phyloP scores from a whole-genome alignment of 441 rosid species.

The Gossypium schwendimanii region DNA sequence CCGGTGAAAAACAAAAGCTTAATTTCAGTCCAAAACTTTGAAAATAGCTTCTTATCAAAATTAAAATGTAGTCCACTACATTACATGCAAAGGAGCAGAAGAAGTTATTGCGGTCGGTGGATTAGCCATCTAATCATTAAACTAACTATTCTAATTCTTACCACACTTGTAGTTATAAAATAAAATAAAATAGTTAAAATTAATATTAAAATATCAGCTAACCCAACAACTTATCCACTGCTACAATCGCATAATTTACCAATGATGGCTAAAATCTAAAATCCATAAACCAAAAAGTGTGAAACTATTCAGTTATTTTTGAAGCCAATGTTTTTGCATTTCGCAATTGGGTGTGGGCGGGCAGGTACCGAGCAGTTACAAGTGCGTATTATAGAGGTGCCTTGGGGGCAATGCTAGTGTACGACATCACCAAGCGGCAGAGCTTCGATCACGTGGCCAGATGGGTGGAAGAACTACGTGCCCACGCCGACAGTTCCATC shows the following conservation, averaged over 20 bases:
- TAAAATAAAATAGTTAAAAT: too few relatives aligned
- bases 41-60: too few relatives aligned
- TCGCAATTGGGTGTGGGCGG: neutral
- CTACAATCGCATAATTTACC: neutral
- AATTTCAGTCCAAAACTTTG: neutral
- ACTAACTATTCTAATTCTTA: too few relatives aligned
- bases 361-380: conserved; percentile 62
- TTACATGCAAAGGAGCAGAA: too few relatives aligned
- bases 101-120: too few relatives aligned
- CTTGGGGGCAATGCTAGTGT: conserved; percentile 55
- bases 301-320: neutral
- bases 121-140: too few relatives aligned
- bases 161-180: too few relatives aligned
- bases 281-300: neutral
- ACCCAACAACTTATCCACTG: neutral
- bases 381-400: conserved; percentile 62
- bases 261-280: neutral
- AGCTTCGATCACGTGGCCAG: conserved; percentile 52
- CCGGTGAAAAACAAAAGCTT: neutral
- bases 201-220: neutral
- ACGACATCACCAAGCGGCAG: conserved; percentile 47
- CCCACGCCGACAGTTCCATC: conserved; percentile 61
- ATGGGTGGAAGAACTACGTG: conserved; percentile 62
- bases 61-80: too few relatives aligned
- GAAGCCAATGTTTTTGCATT: neutral